phyloP scores from a whole-genome alignment of 768 basidiomycete genomes.

The Pulveroboletus ravenelii region DNA sequence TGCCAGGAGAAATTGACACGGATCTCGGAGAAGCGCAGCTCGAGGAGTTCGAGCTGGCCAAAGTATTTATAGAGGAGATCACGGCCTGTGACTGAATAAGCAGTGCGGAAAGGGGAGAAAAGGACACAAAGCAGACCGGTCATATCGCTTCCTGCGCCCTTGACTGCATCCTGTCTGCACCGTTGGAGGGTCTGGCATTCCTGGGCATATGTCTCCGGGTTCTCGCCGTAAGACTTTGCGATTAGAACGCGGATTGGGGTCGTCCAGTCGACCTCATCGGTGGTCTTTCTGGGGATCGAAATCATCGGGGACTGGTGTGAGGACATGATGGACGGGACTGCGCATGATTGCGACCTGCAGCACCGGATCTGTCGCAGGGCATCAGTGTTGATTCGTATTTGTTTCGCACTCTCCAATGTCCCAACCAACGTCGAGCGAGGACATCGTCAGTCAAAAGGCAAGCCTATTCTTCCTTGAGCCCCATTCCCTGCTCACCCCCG shows the following conservation, averaged over 20 bases:
- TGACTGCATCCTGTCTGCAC: conserved; percentile 92
- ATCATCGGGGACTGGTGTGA: conserved; percentile 84
- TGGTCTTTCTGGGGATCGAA: conserved; percentile 89
- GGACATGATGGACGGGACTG: conserved; percentile 45
- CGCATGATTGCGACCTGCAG: not conserved
- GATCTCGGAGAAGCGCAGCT: conserved; percentile 94
- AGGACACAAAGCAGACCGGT: conserved; percentile 56
- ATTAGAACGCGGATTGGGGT: conserved; percentile 81
- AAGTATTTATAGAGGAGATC: conserved; percentile 99
- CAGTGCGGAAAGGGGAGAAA: not conserved
- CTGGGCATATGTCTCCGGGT: conserved; percentile 78
- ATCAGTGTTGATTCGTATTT: conserved; percentile 21
- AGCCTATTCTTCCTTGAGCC: not conserved
- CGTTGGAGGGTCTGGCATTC: conserved; percentile 85
- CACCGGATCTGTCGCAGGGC: not conserved
- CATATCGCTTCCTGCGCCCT: conserved; percentile 91
- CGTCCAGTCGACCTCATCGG: conserved; percentile 96
- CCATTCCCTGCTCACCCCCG: not conserved
- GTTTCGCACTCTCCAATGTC: conserved; percentile 35
- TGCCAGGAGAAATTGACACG: conserved; percentile 95
- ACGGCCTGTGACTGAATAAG: conserved; percentile 47
- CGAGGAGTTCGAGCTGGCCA: conserved; percentile 95
- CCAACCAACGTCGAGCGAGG: conserved; percentile 80
- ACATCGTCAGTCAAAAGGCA: conserved; percentile 87
- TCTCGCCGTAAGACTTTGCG: conserved; percentile 89